These are phyloP conservation scores for Aspergillus aculeatus DNA, from an alignment of 2,329 filamentous ascomycete genomes.

Conservation along the genomic window DNA sequence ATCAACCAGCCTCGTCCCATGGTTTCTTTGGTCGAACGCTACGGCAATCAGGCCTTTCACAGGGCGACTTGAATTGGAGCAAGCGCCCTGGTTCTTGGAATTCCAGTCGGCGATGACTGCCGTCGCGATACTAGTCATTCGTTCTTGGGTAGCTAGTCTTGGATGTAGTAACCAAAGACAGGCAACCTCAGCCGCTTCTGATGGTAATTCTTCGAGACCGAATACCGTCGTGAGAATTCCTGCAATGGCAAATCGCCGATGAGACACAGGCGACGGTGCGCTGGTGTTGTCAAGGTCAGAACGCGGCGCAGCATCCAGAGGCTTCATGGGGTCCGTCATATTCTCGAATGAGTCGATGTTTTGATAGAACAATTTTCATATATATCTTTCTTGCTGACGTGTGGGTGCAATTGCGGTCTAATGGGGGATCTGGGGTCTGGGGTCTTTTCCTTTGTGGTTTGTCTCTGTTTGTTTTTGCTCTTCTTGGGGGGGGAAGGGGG, in stretches of 20 bases:
- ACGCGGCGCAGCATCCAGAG: conserved; percentile 26
- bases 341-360: neutral
- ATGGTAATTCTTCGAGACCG: conserved; percentile 72
- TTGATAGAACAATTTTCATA: neutral
- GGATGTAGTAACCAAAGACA: conserved; percentile 93
- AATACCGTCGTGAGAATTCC: conserved; percentile 78
- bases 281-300: conserved; percentile 11
- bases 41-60: conserved; percentile 70
- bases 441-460: too few relatives aligned
- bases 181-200: conserved; percentile 57
- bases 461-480: too few relatives aligned
- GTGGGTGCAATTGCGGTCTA: neutral
- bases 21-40: conserved; percentile 90
- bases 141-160: conserved; percentile 65
- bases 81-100: conserved; percentile 35
- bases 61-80: conserved; percentile 25
- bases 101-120: conserved; percentile 70
- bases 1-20: conserved; percentile 71
- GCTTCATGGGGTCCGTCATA: conserved; percentile 40
- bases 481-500: too few relatives aligned
- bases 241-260: conserved; percentile 67
- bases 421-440: too few relatives aligned
- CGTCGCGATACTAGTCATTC: conserved; percentile 74
- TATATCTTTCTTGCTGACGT: neutral
- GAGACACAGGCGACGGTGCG: conserved; percentile 53